Conservation (phyloP, 2,329 filamentous ascomycete species). For the Trichoderma atroviride region DNA sequence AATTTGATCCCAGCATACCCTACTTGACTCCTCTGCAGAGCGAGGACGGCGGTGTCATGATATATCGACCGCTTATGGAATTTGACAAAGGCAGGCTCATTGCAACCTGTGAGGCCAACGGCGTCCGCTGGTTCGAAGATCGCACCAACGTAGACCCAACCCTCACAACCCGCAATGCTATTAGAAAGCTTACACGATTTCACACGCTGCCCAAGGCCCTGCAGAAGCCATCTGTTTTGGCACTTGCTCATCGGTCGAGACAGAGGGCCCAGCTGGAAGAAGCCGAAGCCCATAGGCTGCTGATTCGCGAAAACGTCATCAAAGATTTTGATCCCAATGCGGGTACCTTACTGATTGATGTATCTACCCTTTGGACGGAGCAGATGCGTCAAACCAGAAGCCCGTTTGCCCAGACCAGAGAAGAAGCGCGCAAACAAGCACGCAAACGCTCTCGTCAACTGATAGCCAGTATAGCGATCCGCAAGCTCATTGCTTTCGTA, state of each 20-base stretch:
- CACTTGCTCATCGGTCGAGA: conserved; percentile 58
- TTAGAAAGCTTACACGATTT: conserved; percentile 66
- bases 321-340: conserved; percentile 51
- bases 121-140: conserved; percentile 80
- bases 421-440: conserved; percentile 34
- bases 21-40: conserved; percentile 44
- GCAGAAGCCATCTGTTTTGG: conserved; percentile 64
- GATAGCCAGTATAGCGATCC: conserved; percentile 51
- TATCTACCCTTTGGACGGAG: conserved; percentile 42
- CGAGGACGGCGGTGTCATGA: conserved; percentile 67
- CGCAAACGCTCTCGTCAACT: conserved; percentile 44
- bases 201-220: conserved; percentile 70
- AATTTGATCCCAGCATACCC: conserved; percentile 33
- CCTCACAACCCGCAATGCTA: conserved; percentile 77
- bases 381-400: conserved; percentile 26
- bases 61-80: conserved; percentile 69
- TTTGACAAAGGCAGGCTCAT: conserved; percentile 76
- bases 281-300: conserved; percentile 55
- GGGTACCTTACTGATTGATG: conserved; percentile 51
- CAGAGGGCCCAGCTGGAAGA: conserved; percentile 49
- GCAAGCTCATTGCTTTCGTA: conserved; percentile 53
- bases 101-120: conserved; percentile 70
- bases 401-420: conserved; percentile 32
- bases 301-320: conserved; percentile 52
- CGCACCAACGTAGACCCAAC: conserved; percentile 77